Percentiles rank a stretch among this genome's conserved stretches.
Conservation (phyloP, 2,329 filamentous ascomycete species). For the Apiospora arundinis region DNA sequence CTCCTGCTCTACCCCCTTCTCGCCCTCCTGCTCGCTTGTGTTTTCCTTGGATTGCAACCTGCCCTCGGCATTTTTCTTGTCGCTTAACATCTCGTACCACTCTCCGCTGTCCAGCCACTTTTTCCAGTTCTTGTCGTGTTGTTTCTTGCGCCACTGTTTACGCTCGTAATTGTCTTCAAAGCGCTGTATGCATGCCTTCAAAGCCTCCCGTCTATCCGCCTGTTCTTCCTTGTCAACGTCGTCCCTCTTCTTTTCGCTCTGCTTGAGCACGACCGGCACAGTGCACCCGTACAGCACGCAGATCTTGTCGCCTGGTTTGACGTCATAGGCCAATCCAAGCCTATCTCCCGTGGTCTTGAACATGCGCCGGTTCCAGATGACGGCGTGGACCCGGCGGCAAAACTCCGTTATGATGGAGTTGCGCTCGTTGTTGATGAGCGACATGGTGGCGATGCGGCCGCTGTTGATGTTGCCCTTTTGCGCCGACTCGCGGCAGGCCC, state of each 20-base stretch:
- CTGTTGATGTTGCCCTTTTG: constrained; percentile 32
- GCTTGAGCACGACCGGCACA: constrained; percentile 32
- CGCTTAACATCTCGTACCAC: neutral
- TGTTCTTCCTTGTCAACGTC: neutral
- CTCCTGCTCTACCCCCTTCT: neutral
- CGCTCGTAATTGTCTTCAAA: neutral
- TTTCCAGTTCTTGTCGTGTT: neutral
- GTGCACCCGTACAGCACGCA: constrained; percentile 35
- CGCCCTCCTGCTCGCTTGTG: no score
- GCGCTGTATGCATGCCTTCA: neutral
- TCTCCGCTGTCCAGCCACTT: neutral
- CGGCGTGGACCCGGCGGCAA: constrained; percentile 29
- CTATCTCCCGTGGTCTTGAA: constrained; percentile 22
- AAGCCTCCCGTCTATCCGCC: neutral
- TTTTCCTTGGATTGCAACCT: neutral
- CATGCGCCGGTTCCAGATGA: constrained; percentile 36
- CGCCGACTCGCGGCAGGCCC: constrained; percentile 34
- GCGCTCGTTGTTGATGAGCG: constrained; percentile 33
- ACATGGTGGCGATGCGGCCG: constrained; percentile 25
- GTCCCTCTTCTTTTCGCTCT: neutral
- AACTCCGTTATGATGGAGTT: constrained; percentile 39
- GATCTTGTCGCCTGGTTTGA: constrained; percentile 29
- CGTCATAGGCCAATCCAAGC: constrained; percentile 8
- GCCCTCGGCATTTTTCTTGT: neutral
- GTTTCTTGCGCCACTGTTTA: neutral